Percentiles rank a stretch among this genome's conserved stretches.
These are phyloP conservation scores for Ceratobasidium sp. DNA, from an alignment of 1,284 basidiomycete species.

Conservation along the genomic window DNA sequence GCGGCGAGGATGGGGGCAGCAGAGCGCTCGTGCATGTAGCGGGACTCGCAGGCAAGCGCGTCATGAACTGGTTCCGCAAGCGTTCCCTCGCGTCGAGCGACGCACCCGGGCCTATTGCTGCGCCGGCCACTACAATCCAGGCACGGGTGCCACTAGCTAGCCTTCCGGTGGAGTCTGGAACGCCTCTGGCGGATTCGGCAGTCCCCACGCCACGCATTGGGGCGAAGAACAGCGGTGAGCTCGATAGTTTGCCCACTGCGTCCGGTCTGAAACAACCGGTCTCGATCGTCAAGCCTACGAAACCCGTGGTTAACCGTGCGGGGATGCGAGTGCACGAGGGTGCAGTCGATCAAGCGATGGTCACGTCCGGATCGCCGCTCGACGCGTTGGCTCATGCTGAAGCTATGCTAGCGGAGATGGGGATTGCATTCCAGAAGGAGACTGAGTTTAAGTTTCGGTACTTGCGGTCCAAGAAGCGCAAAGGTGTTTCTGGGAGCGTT, in stretches of 20 bases:
- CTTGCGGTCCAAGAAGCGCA: conserved; percentile 76
- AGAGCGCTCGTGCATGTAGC: too few species aligned
- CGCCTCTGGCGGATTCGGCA: neutral
- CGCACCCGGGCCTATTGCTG: conserved; percentile 17
- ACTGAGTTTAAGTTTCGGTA: conserved; percentile 90
- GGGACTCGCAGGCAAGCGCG: too few species aligned
- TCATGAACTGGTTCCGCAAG: conserved; percentile 72
- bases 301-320: conserved; percentile 59
- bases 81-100: conserved; percentile 58
- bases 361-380: conserved; percentile 85
- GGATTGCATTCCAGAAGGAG: conserved; percentile 88
- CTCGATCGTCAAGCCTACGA: conserved; percentile 40
- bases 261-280: conserved; percentile 3
- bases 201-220: neutral
- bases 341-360: conserved; percentile 90
- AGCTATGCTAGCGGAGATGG: conserved; percentile 86
- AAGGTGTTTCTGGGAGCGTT: conserved; percentile 54
- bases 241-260: conserved; percentile 4
- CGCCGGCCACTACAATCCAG: conserved; percentile 8
- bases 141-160: neutral
- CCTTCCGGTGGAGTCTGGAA: neutral
- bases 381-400: conserved; percentile 89
- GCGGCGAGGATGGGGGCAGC: too few species aligned
- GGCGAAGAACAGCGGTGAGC: conserved; percentile 5
- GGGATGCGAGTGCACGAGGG: conserved; percentile 89